phyloP scores from a whole-genome alignment of 441 rosid genomes.

The Omphalea diandra region DNA sequence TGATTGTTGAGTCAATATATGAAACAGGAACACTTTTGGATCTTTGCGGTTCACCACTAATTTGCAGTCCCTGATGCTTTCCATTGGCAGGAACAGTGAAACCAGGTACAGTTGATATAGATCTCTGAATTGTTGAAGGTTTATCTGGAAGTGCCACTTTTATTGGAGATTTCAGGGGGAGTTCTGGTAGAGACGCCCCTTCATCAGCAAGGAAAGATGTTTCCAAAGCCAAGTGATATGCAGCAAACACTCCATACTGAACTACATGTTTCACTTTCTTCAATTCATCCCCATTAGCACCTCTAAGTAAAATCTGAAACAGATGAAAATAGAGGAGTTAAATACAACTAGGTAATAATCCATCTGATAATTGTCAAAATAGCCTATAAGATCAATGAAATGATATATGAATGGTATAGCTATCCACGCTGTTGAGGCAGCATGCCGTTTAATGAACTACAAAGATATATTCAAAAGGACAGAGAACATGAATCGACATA shows the following conservation, averaged over 20 bases:
- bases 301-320: conserved; percentile 89
- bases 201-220: conserved; percentile 99
- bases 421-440: background rate
- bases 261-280: conserved; percentile 97
- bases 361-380: background rate
- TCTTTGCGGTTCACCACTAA: conserved; percentile 47
- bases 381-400: conserved; percentile 8
- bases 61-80: conserved; percentile 48
- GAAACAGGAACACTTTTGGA: conserved; percentile 56
- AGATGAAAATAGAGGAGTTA: conserved; percentile 24
- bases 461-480: background rate
- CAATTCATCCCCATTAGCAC: conserved; percentile 84
- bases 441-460: background rate
- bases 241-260: conserved; percentile 97
- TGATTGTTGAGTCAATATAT: conserved; percentile 38
- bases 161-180: conserved; percentile 71
- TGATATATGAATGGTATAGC: conserved; percentile 12
- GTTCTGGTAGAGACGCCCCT: conserved; percentile 87
- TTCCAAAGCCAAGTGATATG: conserved; percentile 93
- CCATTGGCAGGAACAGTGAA: conserved; percentile 56
- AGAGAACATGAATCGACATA: background rate
- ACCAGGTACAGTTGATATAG: conserved; percentile 90
- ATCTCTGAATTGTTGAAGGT: conserved; percentile 64
- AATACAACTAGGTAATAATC: conserved; percentile 13
- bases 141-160: conserved; percentile 85